These are phyloP conservation scores for Plasmopara viticola DNA, from an alignment of 352 stramenopile genomes.

Conservation along the genomic window DNA sequence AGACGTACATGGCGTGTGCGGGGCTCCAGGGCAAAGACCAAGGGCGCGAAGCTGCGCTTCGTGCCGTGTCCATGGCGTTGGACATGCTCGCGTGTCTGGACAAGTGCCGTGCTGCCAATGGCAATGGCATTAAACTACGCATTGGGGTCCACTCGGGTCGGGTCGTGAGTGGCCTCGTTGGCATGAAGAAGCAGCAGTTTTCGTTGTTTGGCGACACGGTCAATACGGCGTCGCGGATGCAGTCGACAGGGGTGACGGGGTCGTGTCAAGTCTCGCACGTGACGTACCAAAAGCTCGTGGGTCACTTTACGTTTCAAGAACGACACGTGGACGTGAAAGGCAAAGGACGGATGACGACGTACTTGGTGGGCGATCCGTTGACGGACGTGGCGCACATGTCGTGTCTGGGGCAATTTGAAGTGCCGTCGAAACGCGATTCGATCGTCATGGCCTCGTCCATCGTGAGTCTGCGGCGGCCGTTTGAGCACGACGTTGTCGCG, in stretches of 20 bases:
- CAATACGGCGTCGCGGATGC: constrained; percentile 86
- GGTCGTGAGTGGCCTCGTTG: constrained; percentile 84
- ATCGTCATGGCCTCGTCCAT: constrained; percentile 38
- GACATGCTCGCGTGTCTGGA: constrained; percentile 71
- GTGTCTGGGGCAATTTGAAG: constrained; percentile 51
- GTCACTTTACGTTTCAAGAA: constrained; percentile 74
- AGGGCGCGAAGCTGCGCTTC: constrained; percentile 63
- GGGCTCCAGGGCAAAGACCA: constrained; percentile 80
- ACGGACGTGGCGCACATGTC: constrained; percentile 57
- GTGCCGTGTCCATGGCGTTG: constrained; percentile 65
- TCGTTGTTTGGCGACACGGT: constrained; percentile 92
- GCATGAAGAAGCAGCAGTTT: constrained; percentile 91
- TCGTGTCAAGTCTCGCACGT: constrained; percentile 77
- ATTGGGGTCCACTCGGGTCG: constrained; percentile 89
- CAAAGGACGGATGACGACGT: constrained; percentile 81
- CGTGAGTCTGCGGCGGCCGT: constrained; percentile 29
- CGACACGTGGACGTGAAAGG: constrained; percentile 82
- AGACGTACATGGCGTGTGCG: constrained; percentile 88
- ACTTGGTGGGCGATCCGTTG: constrained; percentile 68
- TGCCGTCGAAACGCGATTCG: constrained; percentile 46
- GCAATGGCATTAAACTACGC: constrained; percentile 82
- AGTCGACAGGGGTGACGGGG: constrained; percentile 78
- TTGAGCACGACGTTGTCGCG: constrained; percentile 51
- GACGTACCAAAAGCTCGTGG: constrained; percentile 75
- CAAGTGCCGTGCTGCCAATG: constrained; percentile 67